phyloP scores from a whole-genome alignment of 2,329 filamentous ascomycete species.

The Penicillium rolfsii region DNA sequence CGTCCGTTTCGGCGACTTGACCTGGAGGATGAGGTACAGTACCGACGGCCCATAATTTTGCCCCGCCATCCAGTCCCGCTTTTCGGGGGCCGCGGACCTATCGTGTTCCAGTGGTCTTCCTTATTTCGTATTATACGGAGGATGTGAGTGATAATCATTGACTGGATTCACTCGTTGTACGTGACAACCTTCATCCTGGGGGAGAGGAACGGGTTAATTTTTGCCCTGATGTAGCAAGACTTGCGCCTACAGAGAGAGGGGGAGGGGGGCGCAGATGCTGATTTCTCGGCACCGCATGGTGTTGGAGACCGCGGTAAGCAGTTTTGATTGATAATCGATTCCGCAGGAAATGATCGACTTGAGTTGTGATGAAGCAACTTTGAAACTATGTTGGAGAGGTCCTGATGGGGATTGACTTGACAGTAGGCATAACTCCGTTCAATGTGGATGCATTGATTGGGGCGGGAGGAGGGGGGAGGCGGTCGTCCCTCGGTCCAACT shows the following conservation, averaged over 20 bases:
- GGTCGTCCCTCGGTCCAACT: slow-evolving; percentile 7
- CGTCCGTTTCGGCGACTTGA: slow-evolving; percentile 19
- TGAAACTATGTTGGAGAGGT: no score
- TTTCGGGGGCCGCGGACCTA: not conserved
- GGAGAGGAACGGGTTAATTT: not conserved
- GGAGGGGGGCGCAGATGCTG: not conserved
- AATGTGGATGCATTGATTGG: not conserved
- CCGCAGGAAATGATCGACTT: not conserved
- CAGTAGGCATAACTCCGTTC: not conserved
- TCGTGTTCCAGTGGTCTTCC: not conserved
- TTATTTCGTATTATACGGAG: no score
- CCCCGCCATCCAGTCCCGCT: slow-evolving; percentile 1
- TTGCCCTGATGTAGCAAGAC: slow-evolving; percentile 1
- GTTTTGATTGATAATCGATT: not conserved
- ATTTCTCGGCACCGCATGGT: not conserved
- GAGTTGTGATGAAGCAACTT: no score
- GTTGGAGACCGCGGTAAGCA: not conserved
- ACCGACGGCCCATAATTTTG: not conserved
- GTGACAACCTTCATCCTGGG: not conserved
- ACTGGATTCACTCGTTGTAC: not conserved
- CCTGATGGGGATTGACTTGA: no score
- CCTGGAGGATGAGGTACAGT: not conserved
- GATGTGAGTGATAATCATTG: not conserved
- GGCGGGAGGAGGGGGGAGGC: no score
- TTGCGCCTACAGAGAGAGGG: not conserved